Percentiles rank a stretch among this genome's conserved stretches.
Conservation (phyloP, 2,329 filamentous ascomycete species). For the Arthrobotrys sinensis region DNA sequence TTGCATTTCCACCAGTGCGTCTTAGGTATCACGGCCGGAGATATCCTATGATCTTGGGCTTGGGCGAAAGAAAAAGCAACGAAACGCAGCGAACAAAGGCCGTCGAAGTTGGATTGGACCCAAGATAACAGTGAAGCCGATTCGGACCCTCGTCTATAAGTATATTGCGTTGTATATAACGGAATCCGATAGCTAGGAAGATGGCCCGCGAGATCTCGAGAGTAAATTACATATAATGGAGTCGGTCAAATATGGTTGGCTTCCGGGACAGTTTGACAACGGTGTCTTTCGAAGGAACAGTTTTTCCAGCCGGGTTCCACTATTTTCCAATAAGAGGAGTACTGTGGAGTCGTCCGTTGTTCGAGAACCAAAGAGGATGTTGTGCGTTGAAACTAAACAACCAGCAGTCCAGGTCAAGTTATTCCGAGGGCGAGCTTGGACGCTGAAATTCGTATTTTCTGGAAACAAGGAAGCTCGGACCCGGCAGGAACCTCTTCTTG, state of each 20-base stretch:
- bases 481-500: constrained; percentile 10
- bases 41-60: background rate
- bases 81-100: constrained; percentile 24
- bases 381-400: constrained; percentile 28
- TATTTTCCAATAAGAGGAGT: constrained; percentile 43
- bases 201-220: constrained; percentile 16
- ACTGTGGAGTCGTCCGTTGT: constrained; percentile 18
- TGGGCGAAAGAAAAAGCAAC: background rate
- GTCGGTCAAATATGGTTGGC: constrained; percentile 10
- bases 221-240: constrained; percentile 52
- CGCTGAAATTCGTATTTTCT: constrained; percentile 28
- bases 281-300: constrained; percentile 10
- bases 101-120: background rate
- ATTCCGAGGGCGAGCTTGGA: constrained; percentile 16
- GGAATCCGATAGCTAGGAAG: constrained; percentile 12
- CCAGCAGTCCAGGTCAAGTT: constrained; percentile 24
- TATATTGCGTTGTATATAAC: constrained; percentile 32
- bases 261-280: constrained; percentile 11
- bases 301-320: constrained; percentile 29
- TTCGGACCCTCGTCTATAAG: constrained; percentile 10
- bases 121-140: background rate
- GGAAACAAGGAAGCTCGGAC: constrained; percentile 32
- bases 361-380: constrained; percentile 18
- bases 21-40: constrained; percentile 10
- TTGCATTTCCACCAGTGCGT: constrained; percentile 58